These are phyloP conservation scores for Scheffersomyces segobiensis DNA, from an alignment of 1,139 yeast genomes.

Conservation along the genomic window DNA sequence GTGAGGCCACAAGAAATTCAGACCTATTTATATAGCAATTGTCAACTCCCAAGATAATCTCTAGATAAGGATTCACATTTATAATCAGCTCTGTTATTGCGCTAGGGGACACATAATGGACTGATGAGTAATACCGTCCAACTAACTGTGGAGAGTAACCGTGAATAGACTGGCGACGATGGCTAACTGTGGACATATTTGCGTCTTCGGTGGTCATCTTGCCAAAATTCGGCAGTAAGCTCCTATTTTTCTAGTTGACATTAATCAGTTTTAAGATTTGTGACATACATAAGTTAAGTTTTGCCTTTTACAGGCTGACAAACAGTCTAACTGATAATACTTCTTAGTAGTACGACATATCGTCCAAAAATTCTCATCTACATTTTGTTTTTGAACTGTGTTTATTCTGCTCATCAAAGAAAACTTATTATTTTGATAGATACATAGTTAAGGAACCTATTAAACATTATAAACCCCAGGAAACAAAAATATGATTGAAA, in stretches of 20 bases:
- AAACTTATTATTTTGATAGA: constrained; percentile 1
- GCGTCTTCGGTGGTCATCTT: no score
- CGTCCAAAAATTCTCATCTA: background rate
- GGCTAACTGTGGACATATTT: no score
- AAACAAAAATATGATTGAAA: constrained; percentile 6
- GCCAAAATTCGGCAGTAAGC: no score
- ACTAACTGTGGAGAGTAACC: background rate
- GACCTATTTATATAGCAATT: background rate
- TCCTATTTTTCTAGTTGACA: no score
- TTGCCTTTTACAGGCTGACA: no score
- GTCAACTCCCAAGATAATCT: background rate
- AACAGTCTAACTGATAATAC: no score
- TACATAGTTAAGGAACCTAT: background rate
- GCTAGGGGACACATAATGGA: background rate
- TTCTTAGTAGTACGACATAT: background rate
- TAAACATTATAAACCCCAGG: constrained; percentile 9
- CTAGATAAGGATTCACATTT: background rate
- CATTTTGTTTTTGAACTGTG: background rate
- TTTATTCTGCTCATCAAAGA: background rate
- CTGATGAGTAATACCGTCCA: background rate
- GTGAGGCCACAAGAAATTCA: background rate
- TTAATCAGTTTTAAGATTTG: no score
- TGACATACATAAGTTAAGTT: no score
- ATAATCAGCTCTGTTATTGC: background rate
- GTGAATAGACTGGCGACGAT: no score